Base-by-base conservation (phyloP, 2,329 filamentous ascomycete species). In the Colletotrichum higginsianum region DNA sequence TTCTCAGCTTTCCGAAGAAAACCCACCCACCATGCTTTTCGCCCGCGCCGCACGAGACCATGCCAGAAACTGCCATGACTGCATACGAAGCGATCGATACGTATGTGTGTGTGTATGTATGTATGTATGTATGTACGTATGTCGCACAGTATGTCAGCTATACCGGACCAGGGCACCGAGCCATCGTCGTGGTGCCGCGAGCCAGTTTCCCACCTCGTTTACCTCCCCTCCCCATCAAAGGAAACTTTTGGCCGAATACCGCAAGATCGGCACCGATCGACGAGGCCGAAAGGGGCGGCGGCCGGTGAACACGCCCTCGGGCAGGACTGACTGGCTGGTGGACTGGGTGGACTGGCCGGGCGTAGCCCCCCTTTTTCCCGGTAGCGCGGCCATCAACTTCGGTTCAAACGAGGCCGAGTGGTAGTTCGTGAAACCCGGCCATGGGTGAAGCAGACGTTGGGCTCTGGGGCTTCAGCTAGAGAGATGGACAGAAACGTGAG, bases 201-300 rank as follows among this genome's bases (percentile, higher is more conserved):
- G 30, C 30, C 30, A 30, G 30, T 8, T 30, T 30, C 30, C 30
- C 30, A 30, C 30, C 30, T 30, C 30, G 30, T 30, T 8, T 30
- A 30, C 46, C n/a, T n/a, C n/a, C n/a, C 6, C 40, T 53, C 21
- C 38, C 38, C 21, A 18, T 13, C 35, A n/a, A 46, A 56, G 35
- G 30, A 44, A 57, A 40, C 44, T 13, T 49, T 44, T 61, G 52
- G 53, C 53, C 18, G 21, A 16, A 38, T 35, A 23, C 5, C 7
- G 13, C 7, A 26, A 30, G 66, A 72, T 72, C 70, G 61, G 44
- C 70, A 40, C 66, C 61, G 66, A 71, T 71, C 70, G 56, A 72
- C 70, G 6, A 57, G 18, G 38, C 65, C 46, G 65, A 60, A 46
- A 26, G 35, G 30, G 6, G 30, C 30, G 30, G 42, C 30, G 57